Evolutionary conservation across 176 grass and related monocot species (phyloP), one percentile per base, ranked within the genome.

Genomic region (Lolium perenne): DNA sequence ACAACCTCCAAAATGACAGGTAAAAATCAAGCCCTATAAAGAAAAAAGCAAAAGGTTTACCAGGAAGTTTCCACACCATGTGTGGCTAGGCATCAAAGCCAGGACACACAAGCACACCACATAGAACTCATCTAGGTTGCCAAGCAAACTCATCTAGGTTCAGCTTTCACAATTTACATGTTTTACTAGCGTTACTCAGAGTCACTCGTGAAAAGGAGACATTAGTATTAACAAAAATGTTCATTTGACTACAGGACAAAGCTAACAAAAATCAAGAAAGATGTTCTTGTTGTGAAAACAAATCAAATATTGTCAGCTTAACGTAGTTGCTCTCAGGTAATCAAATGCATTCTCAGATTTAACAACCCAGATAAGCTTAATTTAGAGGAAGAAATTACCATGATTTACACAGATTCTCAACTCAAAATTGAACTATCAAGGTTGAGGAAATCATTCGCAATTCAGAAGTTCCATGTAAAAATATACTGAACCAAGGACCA

Each of bases 191-290:
- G 67, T 71, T n/a, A n/a, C n/a, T 56, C 35, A 4, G 47, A 76
- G 38, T 2, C n/a, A 68, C 21, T 56, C 26, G 15, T n/a, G 12
- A 40, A 21, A 77, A 67, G 20, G 4, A 20, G 10, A 20, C 3
- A 11, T 45, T n/a, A 11, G 8, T 43, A 71, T 4, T 69, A 10
- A 71, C 4, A 0, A 20, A 53, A 6, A 76, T 22, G 47, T 76
- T 76, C 58, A 65, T 68, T 68, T 53, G 43, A 69, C 63, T 54
- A 35, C 21, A 66, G 16, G 4, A 71, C 10, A 69, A 71, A 71
- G 10, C 63, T 67, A 6, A 75, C 13, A 75, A 75, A 72, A 75
- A 51, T 51, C 21, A 75, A 75, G 46, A 4, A 50, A 75, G 7
- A 51, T 29, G 13, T 75, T 74, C 21, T 15, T 25, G 3, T 75